Conservation (phyloP, 2,329 filamentous ascomycete species). For the Aspergillus transmontanensis region DNA sequence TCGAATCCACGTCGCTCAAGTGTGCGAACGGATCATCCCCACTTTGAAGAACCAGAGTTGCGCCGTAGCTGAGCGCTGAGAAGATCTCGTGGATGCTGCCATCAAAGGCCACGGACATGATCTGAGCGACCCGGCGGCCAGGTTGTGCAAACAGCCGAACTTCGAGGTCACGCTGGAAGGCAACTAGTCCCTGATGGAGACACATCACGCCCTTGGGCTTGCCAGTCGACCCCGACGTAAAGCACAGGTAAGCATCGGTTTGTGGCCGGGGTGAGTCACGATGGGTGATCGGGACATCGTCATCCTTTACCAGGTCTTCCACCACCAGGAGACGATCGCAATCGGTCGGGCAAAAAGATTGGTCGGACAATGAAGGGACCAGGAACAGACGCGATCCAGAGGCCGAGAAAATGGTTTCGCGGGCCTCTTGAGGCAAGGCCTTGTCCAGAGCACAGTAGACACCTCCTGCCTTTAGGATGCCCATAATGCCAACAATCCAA, state of each 20-base stretch:
- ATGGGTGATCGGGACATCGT: neutral
- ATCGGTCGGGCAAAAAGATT: neutral
- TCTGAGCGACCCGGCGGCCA: constrained; percentile 40
- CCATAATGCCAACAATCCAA: constrained; percentile 15
- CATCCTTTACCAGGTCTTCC: too few relatives aligned
- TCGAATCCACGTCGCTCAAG: constrained; percentile 30
- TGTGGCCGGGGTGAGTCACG: neutral
- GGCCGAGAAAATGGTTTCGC: too few relatives aligned
- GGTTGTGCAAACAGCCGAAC: constrained; percentile 38
- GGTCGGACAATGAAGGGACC: neutral
- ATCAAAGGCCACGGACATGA: constrained; percentile 50
- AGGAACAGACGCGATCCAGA: neutral
- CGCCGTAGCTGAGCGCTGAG: constrained; percentile 43
- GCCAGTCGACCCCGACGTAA: constrained; percentile 44
- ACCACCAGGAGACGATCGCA: neutral
- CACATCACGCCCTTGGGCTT: constrained; percentile 27
- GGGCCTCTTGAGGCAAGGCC: neutral
- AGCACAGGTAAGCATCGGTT: constrained; percentile 32
- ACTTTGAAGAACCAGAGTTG: constrained; percentile 39
- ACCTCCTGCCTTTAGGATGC: constrained; percentile 8
- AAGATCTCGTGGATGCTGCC: constrained; percentile 49
- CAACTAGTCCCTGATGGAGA: constrained; percentile 37
- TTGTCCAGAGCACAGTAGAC: constrained; percentile 27
- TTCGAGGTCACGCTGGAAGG: constrained; percentile 36
- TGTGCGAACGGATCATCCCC: constrained; percentile 31